A percentile compares a stretch with the other conserved stretches of the same genome.
These are phyloP conservation scores for Penicillium vulpinum DNA, from an alignment of 2,329 filamentous ascomycete species.

Conservation along the genomic window DNA sequence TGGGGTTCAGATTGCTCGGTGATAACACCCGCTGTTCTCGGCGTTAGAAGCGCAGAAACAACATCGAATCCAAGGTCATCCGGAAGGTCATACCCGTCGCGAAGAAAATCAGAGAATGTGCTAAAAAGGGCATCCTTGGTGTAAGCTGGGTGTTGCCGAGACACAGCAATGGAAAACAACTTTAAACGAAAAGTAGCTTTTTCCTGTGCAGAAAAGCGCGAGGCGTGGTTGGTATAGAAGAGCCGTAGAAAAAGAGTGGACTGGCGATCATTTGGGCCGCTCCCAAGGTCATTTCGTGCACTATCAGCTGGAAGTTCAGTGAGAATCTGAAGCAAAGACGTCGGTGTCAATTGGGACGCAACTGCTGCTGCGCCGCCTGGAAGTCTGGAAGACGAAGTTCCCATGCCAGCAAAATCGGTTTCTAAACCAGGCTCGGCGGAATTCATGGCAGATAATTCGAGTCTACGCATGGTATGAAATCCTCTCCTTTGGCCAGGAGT, in stretches of 20 bases:
- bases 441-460: neutral
- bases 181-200: constrained; percentile 37
- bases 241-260: constrained; percentile 47
- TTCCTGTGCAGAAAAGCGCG: constrained; percentile 28
- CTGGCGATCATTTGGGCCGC: constrained; percentile 35
- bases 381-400: neutral
- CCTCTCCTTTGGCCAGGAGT: constrained; percentile 31
- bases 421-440: neutral
- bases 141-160: constrained; percentile 43
- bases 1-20: constrained; percentile 11
- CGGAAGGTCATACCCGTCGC: constrained; percentile 37
- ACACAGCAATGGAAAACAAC: constrained; percentile 41
- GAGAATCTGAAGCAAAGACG: constrained; percentile 31
- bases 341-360: constrained; percentile 14
- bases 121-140: constrained; percentile 34
- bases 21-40: constrained; percentile 12
- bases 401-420: neutral
- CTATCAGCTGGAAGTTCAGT: constrained; percentile 32
- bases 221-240: constrained; percentile 37
- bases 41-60: constrained; percentile 40
- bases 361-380: neutral
- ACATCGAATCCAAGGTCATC: constrained; percentile 37
- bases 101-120: constrained; percentile 37
- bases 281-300: constrained; percentile 38
- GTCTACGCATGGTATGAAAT: constrained; percentile 24